Conservation (phyloP, 2,329 filamentous ascomycete species). For the Hirsutella minnesotensis region DNA sequence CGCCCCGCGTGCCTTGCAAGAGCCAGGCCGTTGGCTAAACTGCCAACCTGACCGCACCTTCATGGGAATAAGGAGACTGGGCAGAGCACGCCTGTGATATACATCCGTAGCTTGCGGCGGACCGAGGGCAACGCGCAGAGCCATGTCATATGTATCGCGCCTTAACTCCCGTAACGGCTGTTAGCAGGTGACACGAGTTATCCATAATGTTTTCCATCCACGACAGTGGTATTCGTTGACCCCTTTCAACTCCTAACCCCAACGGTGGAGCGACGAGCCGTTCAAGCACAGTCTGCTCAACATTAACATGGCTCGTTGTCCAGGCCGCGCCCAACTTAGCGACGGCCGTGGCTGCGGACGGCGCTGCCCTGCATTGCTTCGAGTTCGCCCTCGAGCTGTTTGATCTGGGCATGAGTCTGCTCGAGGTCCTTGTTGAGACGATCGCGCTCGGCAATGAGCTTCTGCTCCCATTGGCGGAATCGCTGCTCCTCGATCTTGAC, state of each 20-base stretch:
- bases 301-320: slow-evolving; percentile 13
- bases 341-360: slow-evolving; percentile 84
- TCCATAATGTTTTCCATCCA: slow-evolving; percentile 16
- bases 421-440: slow-evolving; percentile 99
- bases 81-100: slow-evolving; percentile 1
- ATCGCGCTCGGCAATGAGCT: slow-evolving; percentile 97
- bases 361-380: slow-evolving; percentile 86
- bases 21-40: slow-evolving; percentile 1
- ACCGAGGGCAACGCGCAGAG: not conserved
- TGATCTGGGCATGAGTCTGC: slow-evolving; percentile 90
- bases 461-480: slow-evolving; percentile 99
- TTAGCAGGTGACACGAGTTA: slow-evolving; percentile 15
- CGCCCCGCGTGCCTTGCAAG: not conserved
- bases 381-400: slow-evolving; percentile 82
- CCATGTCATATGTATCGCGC: not conserved
- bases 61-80: not conserved
- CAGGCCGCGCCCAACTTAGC: slow-evolving; percentile 39
- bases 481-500: slow-evolving; percentile 99
- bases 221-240: slow-evolving; percentile 17
- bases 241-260: slow-evolving; percentile 23
- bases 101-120: not conserved
- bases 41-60: slow-evolving; percentile 1
- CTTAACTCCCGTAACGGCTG: slow-evolving; percentile 6
- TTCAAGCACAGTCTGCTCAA: slow-evolving; percentile 16
- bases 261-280: slow-evolving; percentile 16